These are phyloP conservation scores for Rhodotorula sp. DNA, from an alignment of 1,284 basidiomycete genomes.

Conservation along the genomic window DNA sequence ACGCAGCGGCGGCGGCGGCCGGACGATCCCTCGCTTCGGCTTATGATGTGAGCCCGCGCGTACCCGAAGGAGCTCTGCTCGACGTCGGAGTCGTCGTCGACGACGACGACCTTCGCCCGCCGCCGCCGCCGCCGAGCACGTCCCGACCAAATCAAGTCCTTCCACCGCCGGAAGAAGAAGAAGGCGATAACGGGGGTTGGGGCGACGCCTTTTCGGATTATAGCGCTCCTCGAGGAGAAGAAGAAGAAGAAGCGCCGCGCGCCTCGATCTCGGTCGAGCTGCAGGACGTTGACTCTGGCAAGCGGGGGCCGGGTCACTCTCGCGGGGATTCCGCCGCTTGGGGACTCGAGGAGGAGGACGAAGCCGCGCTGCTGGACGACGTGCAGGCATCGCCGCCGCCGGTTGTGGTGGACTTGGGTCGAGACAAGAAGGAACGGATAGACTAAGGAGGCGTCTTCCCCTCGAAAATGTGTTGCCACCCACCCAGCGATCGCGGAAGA, in stretches of 20 bases:
- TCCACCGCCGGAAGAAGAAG: background rate
- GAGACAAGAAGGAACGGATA: background rate
- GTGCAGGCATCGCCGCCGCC: background rate
- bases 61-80: slow-evolving; percentile 49
- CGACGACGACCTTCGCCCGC: background rate
- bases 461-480: background rate
- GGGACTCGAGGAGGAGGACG: slow-evolving; percentile 65
- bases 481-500: background rate
- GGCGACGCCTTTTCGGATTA: slow-evolving; percentile 1
- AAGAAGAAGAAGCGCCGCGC: too few relatives aligned
- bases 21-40: background rate
- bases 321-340: slow-evolving; percentile 44
- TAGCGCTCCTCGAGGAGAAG: background rate
- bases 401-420: background rate
- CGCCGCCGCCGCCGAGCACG: background rate
- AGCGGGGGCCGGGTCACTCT: background rate
- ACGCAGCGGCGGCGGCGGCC: background rate
- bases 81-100: background rate
- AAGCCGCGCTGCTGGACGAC: too few relatives aligned
- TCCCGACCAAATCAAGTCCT: background rate
- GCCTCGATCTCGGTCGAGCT: background rate
- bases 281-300: too few relatives aligned
- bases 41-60: background rate
- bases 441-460: background rate
- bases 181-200: background rate